Conservation (phyloP, 2,329 filamentous ascomycete species). For the Dactylellina leptospora region DNA sequence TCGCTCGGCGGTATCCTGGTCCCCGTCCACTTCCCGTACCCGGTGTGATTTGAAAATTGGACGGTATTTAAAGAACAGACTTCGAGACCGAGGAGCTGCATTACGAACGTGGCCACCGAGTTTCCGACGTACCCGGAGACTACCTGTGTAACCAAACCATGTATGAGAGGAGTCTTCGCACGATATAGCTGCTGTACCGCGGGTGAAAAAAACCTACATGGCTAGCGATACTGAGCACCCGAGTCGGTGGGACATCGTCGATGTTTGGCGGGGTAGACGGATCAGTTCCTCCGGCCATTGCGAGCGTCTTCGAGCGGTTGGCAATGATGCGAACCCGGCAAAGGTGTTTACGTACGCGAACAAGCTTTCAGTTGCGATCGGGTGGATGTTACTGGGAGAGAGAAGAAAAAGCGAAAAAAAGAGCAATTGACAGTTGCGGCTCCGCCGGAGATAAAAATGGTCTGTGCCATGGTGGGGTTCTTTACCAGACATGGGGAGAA, state of each 20-base stretch:
- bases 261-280: conserved; percentile 22
- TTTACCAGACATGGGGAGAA: too few species aligned
- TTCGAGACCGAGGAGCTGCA: conserved; percentile 93
- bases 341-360: too few species aligned
- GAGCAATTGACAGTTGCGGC: too few species aligned
- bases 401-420: too few species aligned
- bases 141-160: conserved; percentile 59
- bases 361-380: too few species aligned
- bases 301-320: too few species aligned
- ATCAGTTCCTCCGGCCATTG: too few species aligned
- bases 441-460: too few species aligned
- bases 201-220: conserved; percentile 24
- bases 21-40: conserved; percentile 87
- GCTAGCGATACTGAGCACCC: conserved; percentile 50
- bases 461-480: too few species aligned
- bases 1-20: conserved; percentile 82
- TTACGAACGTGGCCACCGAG: conserved; percentile 92
- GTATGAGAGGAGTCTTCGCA: too few species aligned
- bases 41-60: conserved; percentile 97
- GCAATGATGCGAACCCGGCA: too few species aligned
- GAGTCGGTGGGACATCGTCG: conserved; percentile 37
- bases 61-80: conserved; percentile 95
- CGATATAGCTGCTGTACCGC: neutral
- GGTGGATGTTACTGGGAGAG: too few species aligned
- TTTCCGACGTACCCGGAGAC: conserved; percentile 86